Conservation (phyloP, 345 rosid genomes). For the Brassica juncea region DNA sequence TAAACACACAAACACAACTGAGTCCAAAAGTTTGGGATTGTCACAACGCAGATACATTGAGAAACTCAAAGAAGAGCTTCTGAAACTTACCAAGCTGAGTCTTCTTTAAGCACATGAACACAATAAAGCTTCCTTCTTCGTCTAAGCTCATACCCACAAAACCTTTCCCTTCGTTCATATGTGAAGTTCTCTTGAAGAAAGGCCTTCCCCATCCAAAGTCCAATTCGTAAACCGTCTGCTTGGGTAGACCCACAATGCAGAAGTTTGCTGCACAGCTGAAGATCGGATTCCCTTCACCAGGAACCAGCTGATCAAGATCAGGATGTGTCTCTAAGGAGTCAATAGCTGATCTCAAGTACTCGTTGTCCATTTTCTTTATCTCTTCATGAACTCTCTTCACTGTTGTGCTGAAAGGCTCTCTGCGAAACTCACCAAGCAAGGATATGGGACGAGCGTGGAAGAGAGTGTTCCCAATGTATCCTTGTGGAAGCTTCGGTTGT, state of each 20-base stretch:
- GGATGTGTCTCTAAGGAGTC: slow-evolving; percentile 39
- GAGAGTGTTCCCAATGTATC: slow-evolving; percentile 49
- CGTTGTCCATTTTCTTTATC: slow-evolving; percentile 38
- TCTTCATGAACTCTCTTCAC: slow-evolving; percentile 37
- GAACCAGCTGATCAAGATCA: slow-evolving; percentile 38
- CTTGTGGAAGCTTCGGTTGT: slow-evolving; percentile 45
- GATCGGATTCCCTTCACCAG: slow-evolving; percentile 42
- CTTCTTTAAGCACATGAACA: slow-evolving; percentile 56
- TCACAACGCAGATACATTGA: slow-evolving; percentile 34
- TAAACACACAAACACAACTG: background rate
- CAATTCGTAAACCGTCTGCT: slow-evolving; percentile 44
- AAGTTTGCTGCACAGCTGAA: slow-evolving; percentile 54
- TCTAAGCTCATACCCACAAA: slow-evolving; percentile 45
- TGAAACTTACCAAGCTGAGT: slow-evolving; percentile 57
- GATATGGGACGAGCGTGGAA: slow-evolving; percentile 35
- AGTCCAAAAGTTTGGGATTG: background rate
- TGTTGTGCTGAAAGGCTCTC: slow-evolving; percentile 36
- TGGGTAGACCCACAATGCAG: slow-evolving; percentile 49
- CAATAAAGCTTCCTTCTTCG: slow-evolving; percentile 57
- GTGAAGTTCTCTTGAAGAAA: slow-evolving; percentile 50
- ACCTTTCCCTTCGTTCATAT: slow-evolving; percentile 56
- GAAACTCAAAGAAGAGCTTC: slow-evolving; percentile 51
- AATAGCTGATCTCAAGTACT: slow-evolving; percentile 52
- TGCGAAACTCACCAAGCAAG: slow-evolving; percentile 27
- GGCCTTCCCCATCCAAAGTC: slow-evolving; percentile 82